Base-by-base conservation (phyloP, 208 protist genomes). In the Leishmania aethiopica region DNA sequence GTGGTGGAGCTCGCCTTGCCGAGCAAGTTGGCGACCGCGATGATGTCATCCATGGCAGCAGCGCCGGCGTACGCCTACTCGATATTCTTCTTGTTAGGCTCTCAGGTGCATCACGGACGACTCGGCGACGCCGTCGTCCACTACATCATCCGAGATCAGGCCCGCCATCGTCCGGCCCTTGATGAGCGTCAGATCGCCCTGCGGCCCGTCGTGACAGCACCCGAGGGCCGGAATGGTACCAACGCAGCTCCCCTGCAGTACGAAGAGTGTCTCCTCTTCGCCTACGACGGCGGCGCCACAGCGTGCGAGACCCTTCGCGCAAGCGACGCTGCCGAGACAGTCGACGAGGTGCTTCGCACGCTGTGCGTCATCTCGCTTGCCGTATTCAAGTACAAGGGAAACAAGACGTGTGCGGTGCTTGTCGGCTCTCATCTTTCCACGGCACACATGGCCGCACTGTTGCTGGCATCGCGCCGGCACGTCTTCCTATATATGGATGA, bases 221-320 rank as follows among this genome's bases (percentile, higher is more conserved):
- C 25, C 2, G 6, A 25, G 17, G 35, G n/a, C 47, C 28, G 47
- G 60, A 37, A 17, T 55, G 25, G 32, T 49, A 45, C 32, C 45
- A 45, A 35, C 22, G 32, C 13, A 42, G 17, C 66, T 17, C 62
- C 80, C 35, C 51, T 76, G 64, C 87, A 82, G 70, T 88, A 83
- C 71, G 81, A 87, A 47, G 84, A 94, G 77, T 96, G 93, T 79
- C 84, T 94, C 47, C 72, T 96, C 28, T 92, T 96, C 81, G 90
- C 83, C 53, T 86, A 79, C 64, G 91, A 94, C 47, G 84, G 81
- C 73, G 77, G 70, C 37, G 79, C 90, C 1, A 82, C 92, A 6
- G 79, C 79, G 37, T 89, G 84, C 66, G 82, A 89, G 66, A 84
- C 80, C 17, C 84, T 90, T 49, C 72, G 82, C 15, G 69, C 81